A percentile compares a stretch with the other conserved stretches of the same genome.
phyloP scores from a whole-genome alignment of 805 yeast genomes.

The Suhomyces xylopsoci region DNA sequence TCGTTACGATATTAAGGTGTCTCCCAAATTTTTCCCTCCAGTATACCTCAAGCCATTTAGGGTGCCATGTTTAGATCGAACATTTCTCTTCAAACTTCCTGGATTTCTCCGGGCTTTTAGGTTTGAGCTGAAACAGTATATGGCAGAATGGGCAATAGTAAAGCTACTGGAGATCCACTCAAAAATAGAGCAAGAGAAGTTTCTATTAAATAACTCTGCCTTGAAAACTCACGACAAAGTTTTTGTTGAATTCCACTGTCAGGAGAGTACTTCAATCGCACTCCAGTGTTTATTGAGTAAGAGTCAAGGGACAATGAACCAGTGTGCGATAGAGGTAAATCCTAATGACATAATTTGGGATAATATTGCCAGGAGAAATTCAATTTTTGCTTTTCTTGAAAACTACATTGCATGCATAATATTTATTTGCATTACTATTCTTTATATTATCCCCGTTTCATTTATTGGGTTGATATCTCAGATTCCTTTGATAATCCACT shows the following conservation, averaged over 20 bases:
- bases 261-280: conserved; percentile 59
- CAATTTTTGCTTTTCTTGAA: conserved; percentile 36
- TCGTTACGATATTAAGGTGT: not conserved
- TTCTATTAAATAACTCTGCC: conserved; percentile 14
- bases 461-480: conserved; percentile 75
- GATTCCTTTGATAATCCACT: conserved; percentile 57
- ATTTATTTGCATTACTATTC: conserved; percentile 47
- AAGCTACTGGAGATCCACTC: conserved; percentile 12
- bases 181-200: conserved; percentile 19
- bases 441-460: conserved; percentile 83
- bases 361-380: conserved; percentile 45
- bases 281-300: conserved; percentile 54
- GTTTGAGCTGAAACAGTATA: conserved; percentile 18
- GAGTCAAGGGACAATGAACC: conserved; percentile 40
- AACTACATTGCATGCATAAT: conserved; percentile 43
- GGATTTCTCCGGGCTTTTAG: conserved; percentile 26
- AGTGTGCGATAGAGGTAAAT: conserved; percentile 50
- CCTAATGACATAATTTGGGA: conserved; percentile 73
- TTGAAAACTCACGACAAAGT: conserved; percentile 39
- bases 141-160: conserved; percentile 28
- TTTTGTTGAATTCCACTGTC: conserved; percentile 60
- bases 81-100: conserved; percentile 20
- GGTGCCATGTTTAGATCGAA: conserved; percentile 21
- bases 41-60: conserved; percentile 17
- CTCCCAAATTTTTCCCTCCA: conserved; percentile 32